Conservation (phyloP, 2,329 filamentous ascomycete genomes). For the Trichothecium sympodiale region DNA sequence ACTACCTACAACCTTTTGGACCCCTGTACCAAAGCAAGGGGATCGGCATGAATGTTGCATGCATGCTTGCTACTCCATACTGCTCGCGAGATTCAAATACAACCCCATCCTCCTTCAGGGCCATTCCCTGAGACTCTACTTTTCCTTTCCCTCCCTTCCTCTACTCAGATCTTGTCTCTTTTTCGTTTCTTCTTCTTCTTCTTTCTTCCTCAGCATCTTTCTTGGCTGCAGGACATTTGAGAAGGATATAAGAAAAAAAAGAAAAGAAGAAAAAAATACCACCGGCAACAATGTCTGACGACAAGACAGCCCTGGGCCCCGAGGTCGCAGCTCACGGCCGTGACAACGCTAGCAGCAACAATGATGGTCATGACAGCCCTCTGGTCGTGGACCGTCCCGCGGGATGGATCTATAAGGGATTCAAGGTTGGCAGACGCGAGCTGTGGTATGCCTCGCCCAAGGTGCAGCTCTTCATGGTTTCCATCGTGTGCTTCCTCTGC, state of each 20-base stretch:
- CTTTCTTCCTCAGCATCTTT: neutral
- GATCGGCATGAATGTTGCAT: too few species aligned
- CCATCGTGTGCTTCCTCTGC: slow-evolving; percentile 46
- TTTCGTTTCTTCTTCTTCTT: slow-evolving; percentile 6
- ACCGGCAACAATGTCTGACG: slow-evolving; percentile 13
- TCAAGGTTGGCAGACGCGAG: slow-evolving; percentile 41
- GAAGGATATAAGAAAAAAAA: neutral
- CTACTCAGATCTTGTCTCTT: slow-evolving; percentile 6
- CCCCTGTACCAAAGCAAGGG: too few species aligned
- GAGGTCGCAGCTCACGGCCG: slow-evolving; percentile 4
- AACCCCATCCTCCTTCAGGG: neutral
- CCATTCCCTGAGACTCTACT: neutral
- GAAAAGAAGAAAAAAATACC: neutral
- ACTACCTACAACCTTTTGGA: too few species aligned
- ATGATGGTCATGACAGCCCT: neutral
- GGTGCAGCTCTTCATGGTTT: slow-evolving; percentile 59
- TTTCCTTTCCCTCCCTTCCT: slow-evolving; percentile 6
- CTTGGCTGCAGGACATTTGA: too few species aligned
- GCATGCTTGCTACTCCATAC: too few species aligned
- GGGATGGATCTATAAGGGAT: slow-evolving; percentile 14
- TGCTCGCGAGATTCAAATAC: too few species aligned
- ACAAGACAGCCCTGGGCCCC: slow-evolving; percentile 12
- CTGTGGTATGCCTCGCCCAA: slow-evolving; percentile 66
- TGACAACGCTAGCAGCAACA: slow-evolving; percentile 4
- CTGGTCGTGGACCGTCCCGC: slow-evolving; percentile 4